Percentiles rank a stretch among this genome's conserved stretches.
These are phyloP conservation scores for Schizothecium vesticola DNA, from an alignment of 495 filamentous ascomycete genomes.

Conservation along the genomic window DNA sequence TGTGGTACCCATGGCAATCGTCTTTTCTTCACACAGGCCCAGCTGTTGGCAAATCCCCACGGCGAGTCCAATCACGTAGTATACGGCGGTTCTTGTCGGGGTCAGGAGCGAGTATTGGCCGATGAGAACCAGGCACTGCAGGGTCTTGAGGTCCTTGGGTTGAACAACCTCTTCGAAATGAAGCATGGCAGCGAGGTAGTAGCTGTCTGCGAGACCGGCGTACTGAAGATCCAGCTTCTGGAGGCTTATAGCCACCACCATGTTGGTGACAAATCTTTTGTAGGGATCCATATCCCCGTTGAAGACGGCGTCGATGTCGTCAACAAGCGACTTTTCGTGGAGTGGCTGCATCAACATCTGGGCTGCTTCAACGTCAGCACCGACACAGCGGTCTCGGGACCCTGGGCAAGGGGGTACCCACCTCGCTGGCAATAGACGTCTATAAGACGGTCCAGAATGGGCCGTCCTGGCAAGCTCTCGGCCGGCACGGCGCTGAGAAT, in stretches of 20 bases:
- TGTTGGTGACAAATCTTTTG: constrained; percentile 77
- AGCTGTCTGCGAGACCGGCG: constrained; percentile 82
- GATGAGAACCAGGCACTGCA: constrained; percentile 87
- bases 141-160: constrained; percentile 74
- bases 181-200: constrained; percentile 80
- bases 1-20: constrained; percentile 54
- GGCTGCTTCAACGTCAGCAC: constrained; percentile 43
- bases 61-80: constrained; percentile 84
- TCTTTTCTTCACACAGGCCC: constrained; percentile 78
- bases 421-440: constrained; percentile 78
- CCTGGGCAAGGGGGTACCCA: constrained; percentile 31
- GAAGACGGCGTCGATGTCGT: constrained; percentile 75
- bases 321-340: constrained; percentile 73
- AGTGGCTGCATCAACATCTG: constrained; percentile 80
- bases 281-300: constrained; percentile 67
- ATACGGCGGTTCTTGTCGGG: constrained; percentile 80
- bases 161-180: constrained; percentile 72
- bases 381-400: neutral
- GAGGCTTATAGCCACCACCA: constrained; percentile 88
- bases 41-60: constrained; percentile 81
- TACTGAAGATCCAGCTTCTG: constrained; percentile 76
- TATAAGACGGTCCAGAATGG: constrained; percentile 65
- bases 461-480: constrained; percentile 57
- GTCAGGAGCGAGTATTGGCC: constrained; percentile 89
- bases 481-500: constrained; percentile 72